Conservation (phyloP, 2,329 filamentous ascomycete species). For the Aspergillus transmontanensis region DNA sequence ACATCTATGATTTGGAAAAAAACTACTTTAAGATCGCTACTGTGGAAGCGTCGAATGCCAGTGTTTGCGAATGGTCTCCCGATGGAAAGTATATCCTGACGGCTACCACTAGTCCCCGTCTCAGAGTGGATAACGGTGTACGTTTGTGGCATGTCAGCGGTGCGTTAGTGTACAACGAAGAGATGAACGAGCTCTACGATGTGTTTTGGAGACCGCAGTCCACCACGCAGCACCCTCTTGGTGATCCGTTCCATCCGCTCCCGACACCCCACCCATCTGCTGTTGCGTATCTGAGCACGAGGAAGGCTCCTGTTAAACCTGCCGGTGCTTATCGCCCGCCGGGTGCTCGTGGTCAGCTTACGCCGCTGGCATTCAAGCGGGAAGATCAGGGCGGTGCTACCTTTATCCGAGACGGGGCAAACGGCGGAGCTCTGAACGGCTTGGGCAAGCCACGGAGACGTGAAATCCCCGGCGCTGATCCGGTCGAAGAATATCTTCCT, state of each 20-base stretch:
- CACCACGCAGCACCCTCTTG: conserved; percentile 60
- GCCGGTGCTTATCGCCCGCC: conserved; percentile 96
- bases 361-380: conserved; percentile 92
- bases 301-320: conserved; percentile 94
- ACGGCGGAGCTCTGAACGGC: conserved; percentile 65
- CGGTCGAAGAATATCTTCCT: conserved; percentile 63
- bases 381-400: conserved; percentile 95
- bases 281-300: conserved; percentile 75
- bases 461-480: conserved; percentile 84
- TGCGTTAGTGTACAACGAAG: conserved; percentile 89
- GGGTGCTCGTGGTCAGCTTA: conserved; percentile 83
- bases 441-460: conserved; percentile 75
- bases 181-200: conserved; percentile 92
- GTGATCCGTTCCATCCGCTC: conserved; percentile 72
- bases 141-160: conserved; percentile 93
- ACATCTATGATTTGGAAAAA: conserved; percentile 94
- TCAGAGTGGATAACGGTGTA: conserved; percentile 95
- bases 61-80: conserved; percentile 95
- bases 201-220: conserved; percentile 83
- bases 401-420: conserved; percentile 77
- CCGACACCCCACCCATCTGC: conserved; percentile 83
- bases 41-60: conserved; percentile 93
- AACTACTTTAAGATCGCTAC: conserved; percentile 91
- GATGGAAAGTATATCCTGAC: conserved; percentile 95
- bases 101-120: conserved; percentile 91